Evolutionary conservation across 169 alveolate genomes (phyloP), one percentile per base, ranked within the genome.

Genomic region (Plasmodium chabaudi): DNA sequence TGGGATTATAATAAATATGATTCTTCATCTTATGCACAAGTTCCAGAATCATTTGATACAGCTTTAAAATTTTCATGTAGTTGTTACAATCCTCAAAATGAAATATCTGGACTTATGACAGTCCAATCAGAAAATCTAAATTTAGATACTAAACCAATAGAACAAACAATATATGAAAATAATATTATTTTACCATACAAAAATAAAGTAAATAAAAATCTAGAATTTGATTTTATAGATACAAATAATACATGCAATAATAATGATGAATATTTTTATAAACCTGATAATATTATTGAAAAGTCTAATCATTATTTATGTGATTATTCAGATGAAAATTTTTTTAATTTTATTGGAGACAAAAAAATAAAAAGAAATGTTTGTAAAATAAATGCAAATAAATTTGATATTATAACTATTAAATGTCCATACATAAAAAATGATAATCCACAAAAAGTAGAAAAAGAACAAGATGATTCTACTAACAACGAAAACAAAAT

Each of bases 61-160:
- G 25, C 47, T 10, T 13, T 82, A 19, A 82, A 21, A 39, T 82
- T 82, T 42, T 82, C 90, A 1, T 82, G 90, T 60, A 56, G 42
- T 34, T 82, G 90, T 17, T 82, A 82, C 17, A 68, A 46, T 82
- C 82, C 84, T 2, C 63, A 55, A 27, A 82, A 65, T 34, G 56
- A 67, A 44, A 73, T 67, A 21, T 82, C 56, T 17, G 84, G 90
- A 0, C 27, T 72, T 5, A 82, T 82, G 90, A 46, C 17, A 0
- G 55, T 82, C 0, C 73, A 82, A 17, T 19, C 90, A 15, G 82
- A 82, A 12, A 67, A 68, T 68, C n/a, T 15, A 1, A 9, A 68
- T 56, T 44, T 70, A 9, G 84, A 19, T 6, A 12, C 13, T 51
- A 51, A 13, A 12, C 9, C 7, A 56, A n/a, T 2, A 56, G 64